phyloP scores from a whole-genome alignment of 345 rosid genomes.

The Microcos paniculata region DNA sequence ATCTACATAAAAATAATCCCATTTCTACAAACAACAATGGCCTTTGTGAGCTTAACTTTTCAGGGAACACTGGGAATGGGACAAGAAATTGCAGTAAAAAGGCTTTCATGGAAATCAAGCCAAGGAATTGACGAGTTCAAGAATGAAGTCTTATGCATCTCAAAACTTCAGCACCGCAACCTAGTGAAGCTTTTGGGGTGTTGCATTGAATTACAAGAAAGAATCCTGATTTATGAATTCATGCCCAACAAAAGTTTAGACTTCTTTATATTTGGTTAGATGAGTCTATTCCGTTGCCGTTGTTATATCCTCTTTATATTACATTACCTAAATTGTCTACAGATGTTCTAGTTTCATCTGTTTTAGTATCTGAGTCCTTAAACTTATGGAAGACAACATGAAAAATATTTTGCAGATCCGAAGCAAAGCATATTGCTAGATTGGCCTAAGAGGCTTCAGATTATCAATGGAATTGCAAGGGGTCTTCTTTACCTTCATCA shows the following conservation, averaged over 20 bases:
- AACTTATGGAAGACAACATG: background rate
- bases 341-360: background rate
- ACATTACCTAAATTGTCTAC: background rate
- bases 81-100: conserved; percentile 40
- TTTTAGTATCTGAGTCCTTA: no score
- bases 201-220: conserved; percentile 29
- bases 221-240: conserved; percentile 36
- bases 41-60: background rate
- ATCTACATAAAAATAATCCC: no score
- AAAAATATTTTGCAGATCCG: background rate
- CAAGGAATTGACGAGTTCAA: conserved; percentile 42
- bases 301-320: background rate
- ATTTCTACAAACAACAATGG: no score
- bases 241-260: conserved; percentile 38
- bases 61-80: conserved; percentile 34
- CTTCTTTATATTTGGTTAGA: conserved; percentile 31
- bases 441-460: conserved; percentile 27
- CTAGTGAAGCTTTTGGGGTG: conserved; percentile 43
- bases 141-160: conserved; percentile 36
- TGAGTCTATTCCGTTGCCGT: background rate
- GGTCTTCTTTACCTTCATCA: conserved; percentile 35
- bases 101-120: conserved; percentile 31
- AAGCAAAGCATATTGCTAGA: conserved; percentile 17
- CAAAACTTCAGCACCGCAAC: conserved; percentile 46
- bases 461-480: conserved; percentile 33